Base-by-base conservation (phyloP, 495 filamentous ascomycete species). In the Penicillium bovifimosum region DNA sequence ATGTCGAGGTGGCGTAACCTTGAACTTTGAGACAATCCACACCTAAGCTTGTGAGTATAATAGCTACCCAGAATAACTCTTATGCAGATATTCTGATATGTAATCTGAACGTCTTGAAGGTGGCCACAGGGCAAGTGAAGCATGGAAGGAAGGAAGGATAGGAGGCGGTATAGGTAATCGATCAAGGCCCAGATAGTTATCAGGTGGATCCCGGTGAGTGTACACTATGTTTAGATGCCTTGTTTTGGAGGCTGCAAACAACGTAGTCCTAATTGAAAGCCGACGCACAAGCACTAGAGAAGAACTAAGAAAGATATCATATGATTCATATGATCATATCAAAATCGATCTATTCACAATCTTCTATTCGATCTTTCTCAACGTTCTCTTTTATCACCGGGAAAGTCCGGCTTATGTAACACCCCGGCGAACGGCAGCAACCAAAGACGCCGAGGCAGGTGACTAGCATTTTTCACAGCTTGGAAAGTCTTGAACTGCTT, bases 381-480 rank as follows among this genome's bases (percentile, higher is more conserved):
- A 18, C 14, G 9, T 52, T 44, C n/a, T 20, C 50, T 52, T 55
- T 38, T 24, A 24, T 4, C 20, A 48, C 62, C 64, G 63, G 41
- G 43, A 53, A 52, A 39, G 34, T 52, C 62, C 56, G 54, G 64
- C 46, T 63, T 65, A 64, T 56, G 40, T 63, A 64, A 63, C 3
- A 54, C 46, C 54, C 57, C 59, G 63, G 71, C 50, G 29, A 52
- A 50, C 62, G 50, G 45, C 55, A 68, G 61, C 36, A 18, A 58
- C 68, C 68, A 65, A 65, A 68, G 54, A 56, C 64, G 71, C 66
- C 35, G 29, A 53, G 56, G 54, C 36, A 62, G 59, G 59, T 62
- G 61, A 71, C 68, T 67, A 55, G 62, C 60, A 65, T 63, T 66
- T 66, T 66, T 64, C 63, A 63, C 62, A 47, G 48, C 48, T 50